Base-by-base conservation (phyloP, 805 yeast species). In the Myxozyma mucilagina region DNA sequence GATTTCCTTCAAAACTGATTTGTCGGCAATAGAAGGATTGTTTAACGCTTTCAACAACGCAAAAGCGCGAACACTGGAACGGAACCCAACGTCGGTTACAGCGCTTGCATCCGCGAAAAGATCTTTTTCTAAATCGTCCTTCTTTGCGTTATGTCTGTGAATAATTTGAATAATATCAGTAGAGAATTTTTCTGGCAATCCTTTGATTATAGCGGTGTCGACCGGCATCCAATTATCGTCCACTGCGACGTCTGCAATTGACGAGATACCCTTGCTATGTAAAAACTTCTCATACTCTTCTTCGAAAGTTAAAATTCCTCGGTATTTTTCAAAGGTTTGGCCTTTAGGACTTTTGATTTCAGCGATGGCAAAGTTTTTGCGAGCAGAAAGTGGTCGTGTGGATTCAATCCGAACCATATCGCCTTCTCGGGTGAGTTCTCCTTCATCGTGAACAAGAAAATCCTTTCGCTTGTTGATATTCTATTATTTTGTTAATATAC, bases 391-490 rank as follows among this genome's bases (percentile, higher is more conserved):
- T 45, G 96, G 96, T 66, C 97, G 87, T 41, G 91, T 87, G 63
- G 76, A 75, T 75, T 93, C 96, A 60, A 93, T 90, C 75, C 98
- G 84, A 14, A 94, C 98, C 64, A 93, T 79, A 77, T 93, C 99
- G 48, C 99, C 99, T 73, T 91, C 97, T 72, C 91, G 87, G 69
- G 97, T 89, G 55, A 90, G 81, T 71, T 89, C 86, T 34, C 89
- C 90, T 77, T 93, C 97, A 74, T 93, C 99, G 74, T 93, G 99
- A 16, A 91, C 97, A 61, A 93, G 77, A 74, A 84, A 91, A 71
- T 90, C 96, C 70, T 87, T 89, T 78, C 91, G 84, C 70, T 82
- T 85, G 70, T 88, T 77, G 67, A 89, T 80, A 67, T 89, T 90
- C 76, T 79, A 39, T 53, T 88, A 31, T 24, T n/a, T n/a, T n/a